Base-by-base conservation (phyloP, 2,329 filamentous ascomycete species). In the Pseudocercospora macadamiae region DNA sequence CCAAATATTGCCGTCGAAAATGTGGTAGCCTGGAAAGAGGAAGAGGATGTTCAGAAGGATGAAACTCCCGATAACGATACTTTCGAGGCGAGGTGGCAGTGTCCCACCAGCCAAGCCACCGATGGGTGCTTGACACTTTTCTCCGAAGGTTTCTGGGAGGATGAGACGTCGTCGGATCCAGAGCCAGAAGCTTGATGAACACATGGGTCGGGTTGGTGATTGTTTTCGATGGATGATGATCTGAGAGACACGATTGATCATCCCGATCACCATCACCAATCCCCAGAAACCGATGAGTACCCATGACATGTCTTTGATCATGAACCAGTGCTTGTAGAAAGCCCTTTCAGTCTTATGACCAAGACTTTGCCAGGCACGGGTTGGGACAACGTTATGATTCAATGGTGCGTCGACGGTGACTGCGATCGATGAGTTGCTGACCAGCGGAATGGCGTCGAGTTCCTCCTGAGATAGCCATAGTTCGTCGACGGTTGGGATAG, bases 241-340 rank as follows among this genome's bases (percentile, higher is more conserved):
- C 6, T 18, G 6, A 6, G 36, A n/a, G 2, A 75, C 19, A 1
- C 73, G 74, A 57, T 71, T 64, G 1, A 70, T 18, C 9, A 74
- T 73, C 1, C 76, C 77, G 2, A 74, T 39, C 0, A 71, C 49
- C 3, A 79, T 53, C 1, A 77, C 69, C 3, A 56, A 55, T 1
- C 67, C 71, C 77, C 78, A 80, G 60, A 77, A 80, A 1, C 67
- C 70, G n/a, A n/a, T n/a, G n/a, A n/a, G n/a, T n/a, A n/a, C n/a
- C n/a, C n/a, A n/a, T n/a, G n/a, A n/a, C n/a, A n/a, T n/a, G n/a
- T n/a, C n/a, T n/a, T n/a, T n/a, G n/a, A n/a, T n/a, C n/a, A n/a
- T n/a, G n/a, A n/a, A n/a, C n/a, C n/a, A n/a, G n/a, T n/a, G n/a
- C n/a, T n/a, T n/a, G n/a, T n/a, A n/a, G n/a, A n/a, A n/a, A n/a